phyloP scores from a whole-genome alignment of 2,329 filamentous ascomycete species.

The Didymella arachidicola region DNA sequence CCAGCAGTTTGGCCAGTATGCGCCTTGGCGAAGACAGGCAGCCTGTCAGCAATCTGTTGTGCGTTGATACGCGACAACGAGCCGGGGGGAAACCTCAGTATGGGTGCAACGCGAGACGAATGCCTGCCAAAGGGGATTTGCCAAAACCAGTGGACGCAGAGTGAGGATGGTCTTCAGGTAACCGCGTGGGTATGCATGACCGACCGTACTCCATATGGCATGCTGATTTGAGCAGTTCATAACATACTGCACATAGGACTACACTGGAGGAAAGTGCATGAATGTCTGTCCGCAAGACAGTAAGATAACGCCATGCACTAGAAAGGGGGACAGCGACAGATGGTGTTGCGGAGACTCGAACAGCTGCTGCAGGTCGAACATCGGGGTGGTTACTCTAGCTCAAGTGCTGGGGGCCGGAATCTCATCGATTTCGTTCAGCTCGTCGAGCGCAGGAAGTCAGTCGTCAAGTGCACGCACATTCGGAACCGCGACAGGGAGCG shows the following conservation, averaged over 20 bases:
- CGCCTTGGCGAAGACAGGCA: background rate
- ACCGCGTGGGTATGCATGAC: background rate
- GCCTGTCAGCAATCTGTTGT: background rate
- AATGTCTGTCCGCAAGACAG: slow-evolving; percentile 2
- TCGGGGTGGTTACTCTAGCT: background rate
- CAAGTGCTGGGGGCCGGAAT: background rate
- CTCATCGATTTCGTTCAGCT: background rate
- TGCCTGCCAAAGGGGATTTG: slow-evolving; percentile 6
- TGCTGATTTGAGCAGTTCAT: background rate
- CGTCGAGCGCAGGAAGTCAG: background rate
- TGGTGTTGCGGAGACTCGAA: slow-evolving; percentile 1
- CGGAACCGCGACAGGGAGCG: background rate
- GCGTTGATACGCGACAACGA: background rate
- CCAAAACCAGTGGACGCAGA: slow-evolving; percentile 3
- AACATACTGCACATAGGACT: background rate
- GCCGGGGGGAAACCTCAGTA: background rate
- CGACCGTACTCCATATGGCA: too few relatives aligned
- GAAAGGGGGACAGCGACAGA: background rate
- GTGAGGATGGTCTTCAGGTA: background rate
- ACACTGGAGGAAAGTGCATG: background rate
- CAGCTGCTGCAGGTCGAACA: background rate
- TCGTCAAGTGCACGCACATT: background rate
- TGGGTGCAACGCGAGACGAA: background rate
- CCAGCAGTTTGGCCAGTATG: background rate
- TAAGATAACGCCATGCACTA: background rate